Percentiles rank a stretch among this genome's conserved stretches.
These are phyloP conservation scores for Truncatella angustata DNA, from an alignment of 2,329 filamentous ascomycete species.

Conservation along the genomic window DNA sequence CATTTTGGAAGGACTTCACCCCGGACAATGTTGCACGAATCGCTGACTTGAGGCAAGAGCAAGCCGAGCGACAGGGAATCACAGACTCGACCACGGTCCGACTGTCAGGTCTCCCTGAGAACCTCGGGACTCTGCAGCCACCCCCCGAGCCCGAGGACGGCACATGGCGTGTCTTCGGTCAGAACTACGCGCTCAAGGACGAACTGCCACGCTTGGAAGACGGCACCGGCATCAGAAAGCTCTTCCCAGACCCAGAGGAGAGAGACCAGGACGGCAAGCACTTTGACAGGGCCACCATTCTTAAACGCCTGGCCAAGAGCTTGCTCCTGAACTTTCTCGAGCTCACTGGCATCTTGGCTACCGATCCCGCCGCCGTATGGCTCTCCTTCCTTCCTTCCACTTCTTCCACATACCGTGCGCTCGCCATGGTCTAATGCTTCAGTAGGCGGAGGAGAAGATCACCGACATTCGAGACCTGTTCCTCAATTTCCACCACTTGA, in stretches of 20 bases:
- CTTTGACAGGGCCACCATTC: conserved; percentile 63
- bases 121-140: conserved; percentile 76
- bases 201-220: conserved; percentile 62
- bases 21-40: conserved; percentile 65
- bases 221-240: conserved; percentile 64
- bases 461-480: conserved; percentile 78
- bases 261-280: conserved; percentile 51
- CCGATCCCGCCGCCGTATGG: conserved; percentile 57
- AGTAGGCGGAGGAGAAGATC: conserved; percentile 66
- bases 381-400: not conserved
- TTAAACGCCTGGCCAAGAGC: conserved; percentile 79
- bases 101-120: conserved; percentile 56
- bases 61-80: conserved; percentile 23
- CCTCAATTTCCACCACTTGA: conserved; percentile 87
- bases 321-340: conserved; percentile 87
- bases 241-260: conserved; percentile 47
- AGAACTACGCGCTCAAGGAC: conserved; percentile 62
- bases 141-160: conserved; percentile 70
- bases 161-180: conserved; percentile 74
- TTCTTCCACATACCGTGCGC: not conserved
- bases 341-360: conserved; percentile 68
- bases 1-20: conserved; percentile 89
- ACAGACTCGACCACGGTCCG: conserved; percentile 31
- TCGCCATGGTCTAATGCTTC: not conserved
- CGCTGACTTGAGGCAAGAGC: conserved; percentile 39